Conservation (phyloP, 306 rosid species). For the Lupinus albus region DNA sequence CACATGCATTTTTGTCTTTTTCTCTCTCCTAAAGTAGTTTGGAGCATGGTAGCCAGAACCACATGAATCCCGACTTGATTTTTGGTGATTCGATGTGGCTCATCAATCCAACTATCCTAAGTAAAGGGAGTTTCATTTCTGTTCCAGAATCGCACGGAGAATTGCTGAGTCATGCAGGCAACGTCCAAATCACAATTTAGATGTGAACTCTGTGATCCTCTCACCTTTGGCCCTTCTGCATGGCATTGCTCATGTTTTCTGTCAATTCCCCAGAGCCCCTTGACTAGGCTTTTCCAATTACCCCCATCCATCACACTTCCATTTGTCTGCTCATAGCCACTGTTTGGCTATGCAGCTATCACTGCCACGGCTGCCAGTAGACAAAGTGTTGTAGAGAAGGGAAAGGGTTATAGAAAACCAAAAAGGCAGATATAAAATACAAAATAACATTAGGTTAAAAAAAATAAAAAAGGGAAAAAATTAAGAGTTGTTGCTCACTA, state of each 20-base stretch:
- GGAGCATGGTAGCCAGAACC: neutral
- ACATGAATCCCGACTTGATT: neutral
- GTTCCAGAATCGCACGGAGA: no score
- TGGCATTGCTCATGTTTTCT: neutral
- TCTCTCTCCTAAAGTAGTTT: neutral
- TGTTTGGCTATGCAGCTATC: no score
- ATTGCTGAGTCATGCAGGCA: neutral
- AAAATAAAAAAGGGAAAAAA: neutral
- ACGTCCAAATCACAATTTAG: neutral
- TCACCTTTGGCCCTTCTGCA: neutral
- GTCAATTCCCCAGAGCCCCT: neutral
- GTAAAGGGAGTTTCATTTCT: no score
- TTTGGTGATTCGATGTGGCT: neutral
- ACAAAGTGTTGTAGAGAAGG: neutral
- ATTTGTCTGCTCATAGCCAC: no score
- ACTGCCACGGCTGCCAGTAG: neutral
- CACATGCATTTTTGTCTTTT: slow-evolving; percentile 19
- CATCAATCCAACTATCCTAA: neutral
- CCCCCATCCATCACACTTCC: neutral
- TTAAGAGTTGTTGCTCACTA: neutral
- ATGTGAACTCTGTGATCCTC: neutral
- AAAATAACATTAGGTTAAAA: no score
- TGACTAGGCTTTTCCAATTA: neutral
- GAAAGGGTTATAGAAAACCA: neutral
- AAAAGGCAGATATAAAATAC: neutral